Percentiles rank a stretch among this genome's conserved stretches.
Conservation (phyloP, 257 asterid species). For the Fraxinus quadrangulata region DNA sequence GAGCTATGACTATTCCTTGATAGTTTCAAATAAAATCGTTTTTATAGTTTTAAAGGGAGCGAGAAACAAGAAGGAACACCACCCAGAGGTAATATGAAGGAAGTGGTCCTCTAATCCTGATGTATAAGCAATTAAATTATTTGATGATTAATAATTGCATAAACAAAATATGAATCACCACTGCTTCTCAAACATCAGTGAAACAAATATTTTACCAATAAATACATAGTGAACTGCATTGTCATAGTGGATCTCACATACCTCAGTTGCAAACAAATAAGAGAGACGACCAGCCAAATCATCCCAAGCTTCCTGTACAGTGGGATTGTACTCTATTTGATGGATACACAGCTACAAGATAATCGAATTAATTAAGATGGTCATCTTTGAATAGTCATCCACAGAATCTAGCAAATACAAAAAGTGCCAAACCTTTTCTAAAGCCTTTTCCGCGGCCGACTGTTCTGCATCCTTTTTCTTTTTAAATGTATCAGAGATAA, state of each 20-base stretch:
- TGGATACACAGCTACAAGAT: constrained; percentile 68
- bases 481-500: constrained; percentile 64
- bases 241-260: constrained; percentile 28
- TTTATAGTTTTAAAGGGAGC: not conserved
- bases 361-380: constrained; percentile 12
- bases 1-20: not conserved
- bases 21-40: not conserved
- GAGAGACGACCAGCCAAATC: constrained; percentile 66
- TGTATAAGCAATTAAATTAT: not conserved
- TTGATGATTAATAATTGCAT: not conserved
- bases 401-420: constrained; percentile 10
- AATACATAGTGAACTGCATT: not conserved
- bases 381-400: constrained; percentile 15
- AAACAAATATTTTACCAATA: too few species aligned
- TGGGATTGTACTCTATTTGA: constrained; percentile 61
- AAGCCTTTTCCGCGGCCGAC: constrained; percentile 90
- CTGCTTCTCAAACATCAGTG: too few species aligned
- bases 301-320: constrained; percentile 73
- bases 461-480: constrained; percentile 92
- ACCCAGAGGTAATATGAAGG: not conserved
- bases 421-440: constrained; percentile 59
- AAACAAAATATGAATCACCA: not conserved
- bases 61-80: too few species aligned
- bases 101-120: not conserved
- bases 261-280: constrained; percentile 76